Conservation (phyloP, 2,329 filamentous ascomycete genomes). For the Exserohilum rostratum region DNA sequence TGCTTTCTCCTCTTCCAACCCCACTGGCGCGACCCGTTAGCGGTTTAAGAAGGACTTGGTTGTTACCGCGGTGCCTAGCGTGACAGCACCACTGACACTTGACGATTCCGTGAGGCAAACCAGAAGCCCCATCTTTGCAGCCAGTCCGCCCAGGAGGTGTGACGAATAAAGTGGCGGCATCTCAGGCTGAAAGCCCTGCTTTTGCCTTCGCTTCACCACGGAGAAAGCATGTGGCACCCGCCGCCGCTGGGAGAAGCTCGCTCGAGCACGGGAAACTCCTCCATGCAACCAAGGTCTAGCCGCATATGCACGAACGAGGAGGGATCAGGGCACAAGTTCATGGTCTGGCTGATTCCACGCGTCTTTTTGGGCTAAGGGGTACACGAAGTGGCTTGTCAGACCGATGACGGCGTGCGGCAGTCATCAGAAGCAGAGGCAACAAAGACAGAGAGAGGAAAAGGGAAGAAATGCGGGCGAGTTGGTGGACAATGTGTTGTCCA, state of each 20-base stretch:
- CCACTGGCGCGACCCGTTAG: background rate
- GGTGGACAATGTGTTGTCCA: slow-evolving; percentile 12
- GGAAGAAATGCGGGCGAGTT: background rate
- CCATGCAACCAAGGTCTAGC: slow-evolving; percentile 45
- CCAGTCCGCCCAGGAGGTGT: background rate
- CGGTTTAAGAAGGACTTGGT: background rate
- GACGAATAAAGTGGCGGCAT: slow-evolving; percentile 22
- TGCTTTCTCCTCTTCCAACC: no score
- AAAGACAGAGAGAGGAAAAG: no score
- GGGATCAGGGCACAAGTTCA: slow-evolving; percentile 32
- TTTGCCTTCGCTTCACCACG: slow-evolving; percentile 11
- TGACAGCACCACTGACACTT: background rate
- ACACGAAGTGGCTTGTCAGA: slow-evolving; percentile 20
- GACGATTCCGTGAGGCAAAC: background rate
- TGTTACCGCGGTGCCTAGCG: background rate
- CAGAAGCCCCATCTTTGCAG: background rate
- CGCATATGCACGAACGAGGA: slow-evolving; percentile 43
- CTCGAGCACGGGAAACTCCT: slow-evolving; percentile 38
- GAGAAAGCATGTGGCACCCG: slow-evolving; percentile 1
- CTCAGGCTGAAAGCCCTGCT: slow-evolving; percentile 18
- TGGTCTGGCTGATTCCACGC: slow-evolving; percentile 25
- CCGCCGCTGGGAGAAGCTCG: slow-evolving; percentile 18
- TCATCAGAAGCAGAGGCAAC: slow-evolving; percentile 8
- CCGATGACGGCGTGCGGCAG: slow-evolving; percentile 16
- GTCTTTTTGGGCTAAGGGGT: slow-evolving; percentile 26